These are phyloP conservation scores for Rhynchosporium secalis DNA, from an alignment of 2,329 filamentous ascomycete species.

Conservation along the genomic window DNA sequence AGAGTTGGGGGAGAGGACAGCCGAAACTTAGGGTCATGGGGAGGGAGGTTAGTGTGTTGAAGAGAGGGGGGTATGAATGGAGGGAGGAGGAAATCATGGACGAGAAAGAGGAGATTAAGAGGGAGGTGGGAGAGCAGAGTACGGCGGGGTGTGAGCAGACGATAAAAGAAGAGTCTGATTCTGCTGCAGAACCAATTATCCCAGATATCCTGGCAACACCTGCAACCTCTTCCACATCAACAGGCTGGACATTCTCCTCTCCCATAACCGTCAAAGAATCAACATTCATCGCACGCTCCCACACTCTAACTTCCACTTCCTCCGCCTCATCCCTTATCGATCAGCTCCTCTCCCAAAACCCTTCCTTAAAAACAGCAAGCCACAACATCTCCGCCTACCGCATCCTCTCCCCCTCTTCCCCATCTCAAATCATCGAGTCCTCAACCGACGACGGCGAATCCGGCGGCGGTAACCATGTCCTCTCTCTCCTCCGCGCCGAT, in stretches of 20 bases:
- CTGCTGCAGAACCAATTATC: neutral
- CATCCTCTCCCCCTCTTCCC: slow-evolving; percentile 25
- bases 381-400: slow-evolving; percentile 51
- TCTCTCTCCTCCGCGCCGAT: slow-evolving; percentile 54
- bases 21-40: slow-evolving; percentile 72
- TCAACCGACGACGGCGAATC: slow-evolving; percentile 59
- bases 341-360: slow-evolving; percentile 47
- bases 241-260: slow-evolving; percentile 52
- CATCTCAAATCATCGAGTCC: slow-evolving; percentile 31
- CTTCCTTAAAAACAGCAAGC: slow-evolving; percentile 54
- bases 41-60: slow-evolving; percentile 72
- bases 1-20: slow-evolving; percentile 71
- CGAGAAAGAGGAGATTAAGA: slow-evolving; percentile 3
- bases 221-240: slow-evolving; percentile 2
- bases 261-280: slow-evolving; percentile 55
- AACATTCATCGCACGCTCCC: slow-evolving; percentile 57
- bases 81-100: slow-evolving; percentile 17
- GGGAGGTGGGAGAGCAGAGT: neutral
- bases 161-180: neutral
- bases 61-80: slow-evolving; percentile 73
- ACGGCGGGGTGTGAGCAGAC: slow-evolving; percentile 5
- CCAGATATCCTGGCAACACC: slow-evolving; percentile 1
- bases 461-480: slow-evolving; percentile 57
- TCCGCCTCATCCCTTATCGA: slow-evolving; percentile 41
- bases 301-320: slow-evolving; percentile 39